Conservation (phyloP, 768 basidiomycete genomes). For the Fistulinella prunicolor region DNA sequence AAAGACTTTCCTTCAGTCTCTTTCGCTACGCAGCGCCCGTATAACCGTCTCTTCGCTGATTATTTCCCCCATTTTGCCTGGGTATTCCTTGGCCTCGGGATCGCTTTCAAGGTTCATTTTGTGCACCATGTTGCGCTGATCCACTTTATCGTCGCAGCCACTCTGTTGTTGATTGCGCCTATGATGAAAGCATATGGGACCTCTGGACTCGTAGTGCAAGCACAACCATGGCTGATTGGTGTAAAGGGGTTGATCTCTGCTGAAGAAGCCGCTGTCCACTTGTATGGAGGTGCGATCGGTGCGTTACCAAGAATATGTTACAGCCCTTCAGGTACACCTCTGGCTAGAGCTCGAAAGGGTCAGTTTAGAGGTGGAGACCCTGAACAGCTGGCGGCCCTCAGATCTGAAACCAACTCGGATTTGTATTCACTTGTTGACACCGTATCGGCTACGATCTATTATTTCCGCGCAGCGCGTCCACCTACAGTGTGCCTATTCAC, state of each 20-base stretch:
- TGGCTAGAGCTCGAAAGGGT: conserved; percentile 6
- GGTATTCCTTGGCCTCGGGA: not conserved
- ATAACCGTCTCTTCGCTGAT: conserved; percentile 4
- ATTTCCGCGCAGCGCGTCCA: conserved; percentile 19
- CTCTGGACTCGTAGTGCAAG: conserved; percentile 15
- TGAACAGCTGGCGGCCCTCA: conserved; percentile 4
- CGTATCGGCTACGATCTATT: conserved; percentile 20
- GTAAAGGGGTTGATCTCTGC: conserved; percentile 27
- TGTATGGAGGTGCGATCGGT: conserved; percentile 13
- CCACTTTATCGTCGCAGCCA: not conserved
- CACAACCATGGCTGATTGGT: conserved; percentile 25
- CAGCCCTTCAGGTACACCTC: conserved; percentile 16
- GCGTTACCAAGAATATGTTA: conserved; percentile 14
- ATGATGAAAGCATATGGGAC: conserved; percentile 11
- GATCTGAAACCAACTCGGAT: not conserved
- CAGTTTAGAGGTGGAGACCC: conserved; percentile 18
- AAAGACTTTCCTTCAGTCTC: conserved; percentile 20
- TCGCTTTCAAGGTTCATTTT: not conserved
- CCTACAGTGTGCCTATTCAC: conserved; percentile 26
- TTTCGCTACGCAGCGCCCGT: conserved; percentile 16
- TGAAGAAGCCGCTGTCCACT: conserved; percentile 12
- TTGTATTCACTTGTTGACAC: conserved; percentile 28
- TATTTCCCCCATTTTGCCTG: conserved; percentile 7
- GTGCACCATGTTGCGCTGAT: not conserved
- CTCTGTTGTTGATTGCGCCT: conserved; percentile 18